These are phyloP conservation scores for Forsythia viridissima DNA, from an alignment of 257 asterid species.

Conservation along the genomic window DNA sequence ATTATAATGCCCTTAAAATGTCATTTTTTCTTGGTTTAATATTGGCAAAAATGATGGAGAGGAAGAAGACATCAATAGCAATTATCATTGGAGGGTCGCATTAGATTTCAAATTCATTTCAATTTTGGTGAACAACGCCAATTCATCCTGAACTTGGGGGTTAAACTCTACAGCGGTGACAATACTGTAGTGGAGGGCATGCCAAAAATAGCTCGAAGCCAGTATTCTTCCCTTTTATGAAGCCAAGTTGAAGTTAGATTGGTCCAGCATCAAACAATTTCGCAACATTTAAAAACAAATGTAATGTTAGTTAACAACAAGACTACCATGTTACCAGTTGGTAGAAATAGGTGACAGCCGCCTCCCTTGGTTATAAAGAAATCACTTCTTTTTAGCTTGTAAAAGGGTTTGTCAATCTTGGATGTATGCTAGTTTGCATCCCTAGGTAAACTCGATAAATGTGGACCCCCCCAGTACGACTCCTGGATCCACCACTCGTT, in stretches of 20 bases:
- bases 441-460: neutral
- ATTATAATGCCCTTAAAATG: neutral
- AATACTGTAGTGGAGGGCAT: neutral
- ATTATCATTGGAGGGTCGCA: conserved; percentile 8
- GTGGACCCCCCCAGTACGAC: conserved; percentile 4
- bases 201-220: neutral
- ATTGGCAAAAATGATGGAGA: neutral
- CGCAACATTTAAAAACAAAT: neutral
- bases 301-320: neutral
- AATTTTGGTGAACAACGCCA: conserved; percentile 6
- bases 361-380: conserved; percentile 5
- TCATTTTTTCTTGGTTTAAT: neutral
- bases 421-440: neutral
- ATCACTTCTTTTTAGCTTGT: neutral
- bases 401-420: conserved; percentile 1
- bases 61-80: neutral
- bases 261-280: neutral
- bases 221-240: neutral
- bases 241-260: neutral
- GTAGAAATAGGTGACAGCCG: neutral
- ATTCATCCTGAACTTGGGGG: neutral
- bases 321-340: conserved; percentile 7
- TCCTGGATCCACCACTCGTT: neutral
- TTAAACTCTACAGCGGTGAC: too few relatives aligned
- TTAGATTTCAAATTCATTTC: neutral